Conservation (phyloP, 2,329 filamentous ascomycete genomes). For the Cladophialophora exuberans region DNA sequence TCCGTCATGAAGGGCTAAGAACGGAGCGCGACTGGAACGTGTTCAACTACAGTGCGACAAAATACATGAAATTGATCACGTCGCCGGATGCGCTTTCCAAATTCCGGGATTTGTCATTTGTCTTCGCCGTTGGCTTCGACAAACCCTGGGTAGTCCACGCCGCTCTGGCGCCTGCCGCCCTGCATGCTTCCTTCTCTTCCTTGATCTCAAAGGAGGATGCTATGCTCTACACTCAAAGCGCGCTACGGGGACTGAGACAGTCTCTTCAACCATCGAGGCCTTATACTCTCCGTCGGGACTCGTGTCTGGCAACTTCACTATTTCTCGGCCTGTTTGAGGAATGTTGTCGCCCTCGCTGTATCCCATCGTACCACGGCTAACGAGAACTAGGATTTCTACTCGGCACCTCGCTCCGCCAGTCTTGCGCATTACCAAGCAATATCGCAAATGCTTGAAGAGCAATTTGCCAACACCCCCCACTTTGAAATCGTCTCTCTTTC, state of each 20-base stretch:
- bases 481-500: slow-evolving; percentile 20
- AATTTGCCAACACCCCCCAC: slow-evolving; percentile 10
- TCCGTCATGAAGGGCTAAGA: slow-evolving; percentile 15
- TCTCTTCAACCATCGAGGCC: slow-evolving; percentile 2
- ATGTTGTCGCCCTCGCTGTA: not conserved
- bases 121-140: slow-evolving; percentile 23
- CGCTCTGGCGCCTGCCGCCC: slow-evolving; percentile 25
- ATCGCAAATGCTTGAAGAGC: slow-evolving; percentile 20
- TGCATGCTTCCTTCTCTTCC: slow-evolving; percentile 24
- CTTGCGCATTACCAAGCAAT: slow-evolving; percentile 27
- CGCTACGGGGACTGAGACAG: slow-evolving; percentile 22
- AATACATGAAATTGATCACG: slow-evolving; percentile 21
- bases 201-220: slow-evolving; percentile 28
- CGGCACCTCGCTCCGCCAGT: slow-evolving; percentile 15
- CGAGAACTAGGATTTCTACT: slow-evolving; percentile 25
- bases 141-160: slow-evolving; percentile 28
- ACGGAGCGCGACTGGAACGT: slow-evolving; percentile 27
- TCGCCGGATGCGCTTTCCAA: slow-evolving; percentile 21
- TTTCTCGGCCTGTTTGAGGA: slow-evolving; percentile 28
- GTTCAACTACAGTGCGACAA: slow-evolving; percentile 24
- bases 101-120: slow-evolving; percentile 20
- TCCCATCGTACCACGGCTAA: slow-evolving; percentile 5
- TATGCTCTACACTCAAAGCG: slow-evolving; percentile 27
- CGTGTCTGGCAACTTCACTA: slow-evolving; percentile 26
- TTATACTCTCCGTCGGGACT: slow-evolving; percentile 3